A percentile compares a stretch with the other conserved stretches of the same genome.
phyloP scores from a whole-genome alignment of 208 protist species.

The Trichomonas tenax region DNA sequence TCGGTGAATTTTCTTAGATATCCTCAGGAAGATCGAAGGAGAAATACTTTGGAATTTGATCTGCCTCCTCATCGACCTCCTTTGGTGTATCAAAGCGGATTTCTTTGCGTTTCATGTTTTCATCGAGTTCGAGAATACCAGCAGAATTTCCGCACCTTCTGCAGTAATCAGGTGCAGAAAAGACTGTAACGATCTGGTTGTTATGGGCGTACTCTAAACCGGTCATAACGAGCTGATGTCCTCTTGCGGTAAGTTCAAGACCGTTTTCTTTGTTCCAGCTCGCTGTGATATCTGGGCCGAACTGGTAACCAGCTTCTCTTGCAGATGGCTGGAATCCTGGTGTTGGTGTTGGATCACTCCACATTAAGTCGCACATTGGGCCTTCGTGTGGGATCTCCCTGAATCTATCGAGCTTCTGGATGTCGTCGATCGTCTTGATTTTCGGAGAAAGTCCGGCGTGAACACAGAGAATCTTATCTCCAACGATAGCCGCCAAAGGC shows the following conservation, averaged over 20 bases:
- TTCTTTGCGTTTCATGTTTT: constrained; percentile 66
- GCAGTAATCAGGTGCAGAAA: constrained; percentile 96
- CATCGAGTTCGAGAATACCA: constrained; percentile 89
- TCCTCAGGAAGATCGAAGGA: not conserved
- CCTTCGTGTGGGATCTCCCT: constrained; percentile 52
- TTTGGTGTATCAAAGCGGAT: not conserved
- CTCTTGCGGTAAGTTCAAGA: constrained; percentile 69
- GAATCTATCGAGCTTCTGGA: constrained; percentile 25
- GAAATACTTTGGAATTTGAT: not conserved
- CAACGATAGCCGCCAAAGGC: constrained; percentile 62
- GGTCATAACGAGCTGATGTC: constrained; percentile 45
- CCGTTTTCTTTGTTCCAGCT: constrained; percentile 94
- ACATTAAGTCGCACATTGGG: constrained; percentile 54
- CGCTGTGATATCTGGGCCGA: constrained; percentile 87
- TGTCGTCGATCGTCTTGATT: constrained; percentile 55
- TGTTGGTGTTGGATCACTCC: constrained; percentile 50
- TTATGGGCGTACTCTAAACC: constrained; percentile 93
- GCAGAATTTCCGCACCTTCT: constrained; percentile 52
- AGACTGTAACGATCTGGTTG: constrained; percentile 91
- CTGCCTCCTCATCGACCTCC: not conserved
- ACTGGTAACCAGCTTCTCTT: constrained; percentile 64
- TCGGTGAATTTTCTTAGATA: not conserved
- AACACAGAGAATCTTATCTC: constrained; percentile 68
- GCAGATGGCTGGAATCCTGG: constrained; percentile 83
- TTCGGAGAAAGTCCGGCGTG: constrained; percentile 65